Percentiles rank a stretch among this genome's conserved stretches.
These are phyloP conservation scores for Nemania serpens DNA, from an alignment of 2,329 filamentous ascomycete genomes.

Conservation along the genomic window DNA sequence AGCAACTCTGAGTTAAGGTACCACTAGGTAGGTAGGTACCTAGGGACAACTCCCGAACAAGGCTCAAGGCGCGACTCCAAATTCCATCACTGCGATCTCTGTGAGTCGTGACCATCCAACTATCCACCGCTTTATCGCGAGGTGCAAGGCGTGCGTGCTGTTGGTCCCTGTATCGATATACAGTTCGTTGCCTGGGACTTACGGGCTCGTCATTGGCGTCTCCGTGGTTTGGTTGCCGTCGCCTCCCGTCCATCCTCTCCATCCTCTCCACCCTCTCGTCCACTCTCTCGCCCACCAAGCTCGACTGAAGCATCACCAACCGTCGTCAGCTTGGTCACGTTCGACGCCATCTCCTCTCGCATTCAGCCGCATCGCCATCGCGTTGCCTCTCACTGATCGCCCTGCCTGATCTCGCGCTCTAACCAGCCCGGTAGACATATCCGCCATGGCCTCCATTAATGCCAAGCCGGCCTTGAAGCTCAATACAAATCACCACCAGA, in stretches of 20 bases:
- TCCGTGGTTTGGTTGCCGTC: too few species aligned
- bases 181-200: too few species aligned
- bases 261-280: too few species aligned
- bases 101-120: too few species aligned
- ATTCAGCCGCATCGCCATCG: background rate
- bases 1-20: too few species aligned
- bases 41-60: too few species aligned
- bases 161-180: too few species aligned
- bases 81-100: background rate
- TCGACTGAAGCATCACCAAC: background rate
- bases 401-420: background rate
- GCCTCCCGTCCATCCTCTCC: too few species aligned
- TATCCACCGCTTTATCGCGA: background rate
- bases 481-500: constrained; percentile 34
- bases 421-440: background rate
- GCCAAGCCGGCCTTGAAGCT: constrained; percentile 40
- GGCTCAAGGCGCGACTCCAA: too few species aligned
- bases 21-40: too few species aligned
- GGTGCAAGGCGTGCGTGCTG: background rate
- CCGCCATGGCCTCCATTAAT: constrained; percentile 36
- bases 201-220: too few species aligned
- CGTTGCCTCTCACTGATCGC: background rate
- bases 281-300: too few species aligned
- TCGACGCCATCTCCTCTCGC: background rate
- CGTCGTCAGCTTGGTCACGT: background rate